Conservation (phyloP, 2,329 filamentous ascomycete genomes). For the Trichophyton mentagrophytes region DNA sequence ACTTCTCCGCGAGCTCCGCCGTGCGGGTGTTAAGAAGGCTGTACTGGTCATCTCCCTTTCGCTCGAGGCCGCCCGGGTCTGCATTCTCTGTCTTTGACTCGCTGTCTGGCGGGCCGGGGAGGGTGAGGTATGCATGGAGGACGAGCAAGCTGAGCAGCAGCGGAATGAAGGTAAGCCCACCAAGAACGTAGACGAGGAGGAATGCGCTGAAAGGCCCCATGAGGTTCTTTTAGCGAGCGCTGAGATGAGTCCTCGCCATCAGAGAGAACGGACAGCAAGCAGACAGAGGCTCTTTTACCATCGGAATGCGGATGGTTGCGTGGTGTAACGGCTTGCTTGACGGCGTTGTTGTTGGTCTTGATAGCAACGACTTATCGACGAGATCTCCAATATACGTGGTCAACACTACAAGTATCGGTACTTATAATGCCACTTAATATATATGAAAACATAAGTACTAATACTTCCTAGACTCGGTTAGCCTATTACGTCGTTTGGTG, state of each 20-base stretch:
- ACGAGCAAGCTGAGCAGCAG: slow-evolving; percentile 51
- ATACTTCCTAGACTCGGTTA: not conserved
- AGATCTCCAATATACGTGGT: not conserved
- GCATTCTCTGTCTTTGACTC: slow-evolving; percentile 26
- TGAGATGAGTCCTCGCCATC: not conserved
- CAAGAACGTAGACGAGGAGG: slow-evolving; percentile 66
- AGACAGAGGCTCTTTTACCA: not conserved
- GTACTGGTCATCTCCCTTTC: slow-evolving; percentile 51
- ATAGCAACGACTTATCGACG: not conserved
- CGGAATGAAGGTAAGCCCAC: slow-evolving; percentile 78
- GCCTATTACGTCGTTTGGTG: slow-evolving; percentile 1
- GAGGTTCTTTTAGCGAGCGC: slow-evolving; percentile 15
- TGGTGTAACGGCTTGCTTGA: not conserved
- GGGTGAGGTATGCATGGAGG: slow-evolving; percentile 54
- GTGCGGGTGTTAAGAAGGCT: slow-evolving; percentile 53
- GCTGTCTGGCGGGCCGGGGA: slow-evolving; percentile 35
- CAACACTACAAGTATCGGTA: not conserved
- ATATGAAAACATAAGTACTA: not conserved
- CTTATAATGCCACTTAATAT: not conserved
- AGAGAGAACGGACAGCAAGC: not conserved
- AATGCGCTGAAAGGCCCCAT: slow-evolving; percentile 42
- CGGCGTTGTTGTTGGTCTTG: not conserved
- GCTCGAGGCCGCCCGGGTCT: slow-evolving; percentile 25
- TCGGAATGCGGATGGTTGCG: not conserved
- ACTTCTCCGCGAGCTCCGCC: slow-evolving; percentile 47